Evolutionary conservation across 2,329 filamentous ascomycete species (phyloP), one percentile per base, ranked within the genome.

Genomic region (Penicillium glabrum): DNA sequence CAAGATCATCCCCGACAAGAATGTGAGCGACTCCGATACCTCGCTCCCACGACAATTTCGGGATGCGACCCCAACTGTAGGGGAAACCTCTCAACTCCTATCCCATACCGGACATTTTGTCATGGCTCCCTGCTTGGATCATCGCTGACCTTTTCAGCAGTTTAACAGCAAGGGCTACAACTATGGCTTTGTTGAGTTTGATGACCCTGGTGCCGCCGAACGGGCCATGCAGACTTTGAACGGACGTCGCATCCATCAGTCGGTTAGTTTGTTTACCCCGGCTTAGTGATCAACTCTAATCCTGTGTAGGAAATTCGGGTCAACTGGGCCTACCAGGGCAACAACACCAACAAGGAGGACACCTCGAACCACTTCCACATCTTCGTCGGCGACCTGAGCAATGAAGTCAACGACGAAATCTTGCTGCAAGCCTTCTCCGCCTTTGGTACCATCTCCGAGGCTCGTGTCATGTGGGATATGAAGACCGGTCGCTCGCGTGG

Each of bases 401-500:
- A 99, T 71, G 95, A 99, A 76, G 95, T 99, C 75, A 99, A 99
- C 69, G 95, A 99, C 68, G 95, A 99, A 71, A 86, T 97, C 51
- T 83, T 99, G 23, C 82, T 89, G 16, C 93, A 97, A 77, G 95
- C 95, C 13, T 99, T 99, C 78, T 96, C 91, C 47, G 91, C 91
- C 45, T 99, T 98, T 75, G 95, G 95, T 41, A 91, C 88, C 13
- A 93, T 99, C 48, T 99, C 95, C 3, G 95, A 99, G 77, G 95
- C 95, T 58, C 92, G 95, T 69, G 95, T 99, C 63, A 99, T 99
- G 95, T 99, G 95, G 95, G 95, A 99, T 76, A 99, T 99, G 95
- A 99, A 99, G 84, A 99, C 95, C 35, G 95, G 95, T 65, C 89
- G 95, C 62, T 98, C 95, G 65, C 90, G 95, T 73, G 95, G 95